Evolutionary conservation across 306 rosid species (phyloP), one percentile per base, ranked within the genome.

Genomic region (Ochetophila trinervis): DNA sequence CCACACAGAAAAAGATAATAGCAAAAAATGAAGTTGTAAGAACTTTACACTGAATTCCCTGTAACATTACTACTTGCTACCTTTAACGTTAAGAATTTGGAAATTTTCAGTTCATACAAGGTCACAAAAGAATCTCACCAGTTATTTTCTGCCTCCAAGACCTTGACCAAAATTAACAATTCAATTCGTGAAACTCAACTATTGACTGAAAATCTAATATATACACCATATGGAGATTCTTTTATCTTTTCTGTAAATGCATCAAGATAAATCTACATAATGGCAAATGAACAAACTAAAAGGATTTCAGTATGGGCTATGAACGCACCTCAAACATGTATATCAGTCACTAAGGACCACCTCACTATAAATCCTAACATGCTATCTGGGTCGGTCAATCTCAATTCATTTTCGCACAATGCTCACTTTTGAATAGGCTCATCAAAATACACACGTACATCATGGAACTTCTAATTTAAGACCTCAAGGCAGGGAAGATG

Each of bases 111-210:
- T 45, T 64, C 53, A 59, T 21, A 32, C 40, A 66, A 18, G 45
- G 54, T 20, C 34, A n/a, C 60, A 20, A 68, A 17, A 12, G 56
- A 35, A 42, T 37, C 69, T 68, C 55, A 32, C 27, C 58, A 58
- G 15, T 61, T 34, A 64, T 16, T 45, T 70, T 59, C 76, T 60
- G 66, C 62, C 57, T 65, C 62, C 58, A 71, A 53, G 19, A 61
- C 63, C 73, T 62, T 36, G 57, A 53, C 35, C 50, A 77, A 40
- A 76, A 63, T 66, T 53, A 66, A 53, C 61, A 10, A 53, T 15
- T 22, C 42, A 61, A 56, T 62, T 40, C 53, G 63, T 61, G 61
- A 69, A 24, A 56, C 65, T 48, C 44, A 49, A 47, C 19, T 45
- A 61, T 44, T 62, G 44, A 50, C 51, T 12, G 42, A 56, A 59